Percentiles rank a stretch among this genome's conserved stretches.
Conservation (phyloP, 1,139 yeast species). For the Diutina rugosa region DNA sequence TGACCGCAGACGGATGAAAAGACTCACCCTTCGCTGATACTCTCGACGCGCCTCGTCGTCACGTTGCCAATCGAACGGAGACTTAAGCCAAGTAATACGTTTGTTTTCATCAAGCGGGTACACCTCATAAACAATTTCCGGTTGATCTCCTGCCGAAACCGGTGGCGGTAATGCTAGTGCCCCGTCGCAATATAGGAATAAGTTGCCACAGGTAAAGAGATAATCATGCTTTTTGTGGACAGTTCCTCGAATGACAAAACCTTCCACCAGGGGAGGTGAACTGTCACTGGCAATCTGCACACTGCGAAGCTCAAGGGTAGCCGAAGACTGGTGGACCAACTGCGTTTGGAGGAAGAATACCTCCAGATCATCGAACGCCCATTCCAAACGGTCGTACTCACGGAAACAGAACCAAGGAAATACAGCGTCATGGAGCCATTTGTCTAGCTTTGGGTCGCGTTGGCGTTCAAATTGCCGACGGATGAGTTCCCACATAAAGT, state of each 20-base stretch:
- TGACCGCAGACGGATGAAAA: background rate
- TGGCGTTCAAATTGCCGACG: background rate
- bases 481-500: background rate
- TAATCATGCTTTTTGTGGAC: background rate
- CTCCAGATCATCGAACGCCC: conserved; percentile 49
- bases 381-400: conserved; percentile 62
- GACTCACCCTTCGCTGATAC: background rate
- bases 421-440: conserved; percentile 11
- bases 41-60: background rate
- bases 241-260: conserved; percentile 4
- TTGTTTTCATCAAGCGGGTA: background rate
- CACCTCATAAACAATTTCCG: background rate
- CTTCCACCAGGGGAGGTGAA: conserved; percentile 21
- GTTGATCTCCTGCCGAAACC: background rate
- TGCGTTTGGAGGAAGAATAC: conserved; percentile 23
- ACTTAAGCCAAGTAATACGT: background rate
- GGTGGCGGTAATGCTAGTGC: background rate
- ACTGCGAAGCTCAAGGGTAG: conserved; percentile 41
- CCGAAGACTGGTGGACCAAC: conserved; percentile 13
- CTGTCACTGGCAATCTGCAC: conserved; percentile 13
- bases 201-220: background rate
- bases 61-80: background rate
- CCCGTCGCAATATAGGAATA: background rate
- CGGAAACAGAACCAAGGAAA: conserved; percentile 45
- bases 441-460: conserved; percentile 3